Conservation (phyloP, 2,329 filamentous ascomycete genomes). For the Epichloe sibirici region DNA sequence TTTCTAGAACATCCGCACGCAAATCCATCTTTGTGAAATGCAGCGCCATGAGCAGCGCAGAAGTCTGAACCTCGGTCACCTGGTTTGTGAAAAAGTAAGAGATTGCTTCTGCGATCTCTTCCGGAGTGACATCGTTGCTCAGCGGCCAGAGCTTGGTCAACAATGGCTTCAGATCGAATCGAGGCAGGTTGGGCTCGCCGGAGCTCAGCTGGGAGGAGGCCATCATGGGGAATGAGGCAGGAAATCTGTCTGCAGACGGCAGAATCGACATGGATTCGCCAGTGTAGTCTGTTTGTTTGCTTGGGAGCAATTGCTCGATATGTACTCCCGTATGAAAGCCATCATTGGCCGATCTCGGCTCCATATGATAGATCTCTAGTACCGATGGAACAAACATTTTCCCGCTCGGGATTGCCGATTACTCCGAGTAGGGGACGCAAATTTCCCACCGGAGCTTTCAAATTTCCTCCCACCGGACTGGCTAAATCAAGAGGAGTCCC, state of each 20-base stretch:
- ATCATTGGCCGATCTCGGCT: background rate
- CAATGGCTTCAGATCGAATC: conserved; percentile 55
- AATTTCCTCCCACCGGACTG: no score
- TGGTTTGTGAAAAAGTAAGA: conserved; percentile 84
- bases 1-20: conserved; percentile 72
- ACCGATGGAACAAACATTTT: background rate
- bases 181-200: conserved; percentile 18
- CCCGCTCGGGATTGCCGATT: background rate
- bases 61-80: conserved; percentile 77
- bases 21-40: conserved; percentile 85
- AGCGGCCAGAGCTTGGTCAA: conserved; percentile 61
- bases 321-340: no score
- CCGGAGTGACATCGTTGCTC: conserved; percentile 46
- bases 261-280: no score
- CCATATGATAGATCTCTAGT: background rate
- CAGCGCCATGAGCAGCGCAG: conserved; percentile 76
- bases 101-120: conserved; percentile 82
- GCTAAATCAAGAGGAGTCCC: no score
- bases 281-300: no score
- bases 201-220: conserved; percentile 15
- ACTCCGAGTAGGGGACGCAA: background rate
- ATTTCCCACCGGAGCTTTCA: no score
- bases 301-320: background rate
- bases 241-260: background rate
- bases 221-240: conserved; percentile 13